phyloP scores from a whole-genome alignment of 345 rosid species.

The Citrus sp. region DNA sequence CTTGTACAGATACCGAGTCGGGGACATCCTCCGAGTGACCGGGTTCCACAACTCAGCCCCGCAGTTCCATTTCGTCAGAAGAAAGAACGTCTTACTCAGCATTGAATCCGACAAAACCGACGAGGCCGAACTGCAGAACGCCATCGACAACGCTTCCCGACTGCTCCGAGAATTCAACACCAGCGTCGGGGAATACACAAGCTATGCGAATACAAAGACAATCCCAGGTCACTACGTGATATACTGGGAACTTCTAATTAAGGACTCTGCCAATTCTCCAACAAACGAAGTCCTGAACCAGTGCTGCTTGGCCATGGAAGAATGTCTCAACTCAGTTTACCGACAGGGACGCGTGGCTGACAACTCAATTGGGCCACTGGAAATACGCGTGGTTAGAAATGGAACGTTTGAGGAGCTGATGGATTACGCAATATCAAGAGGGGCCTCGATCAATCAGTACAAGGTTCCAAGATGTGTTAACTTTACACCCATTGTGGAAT shows the following conservation, averaged over 20 bases:
- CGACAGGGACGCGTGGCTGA: conserved; percentile 83
- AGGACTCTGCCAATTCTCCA: conserved; percentile 48
- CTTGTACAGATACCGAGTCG: conserved; percentile 79
- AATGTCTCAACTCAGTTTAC: conserved; percentile 84
- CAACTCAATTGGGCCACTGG: conserved; percentile 78
- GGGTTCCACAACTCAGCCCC: conserved; percentile 95
- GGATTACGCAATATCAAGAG: conserved; percentile 94
- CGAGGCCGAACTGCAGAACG: conserved; percentile 81
- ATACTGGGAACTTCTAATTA: conserved; percentile 73
- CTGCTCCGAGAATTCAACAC: conserved; percentile 46
- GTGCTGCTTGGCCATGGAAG: conserved; percentile 91
- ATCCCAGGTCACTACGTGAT: conserved; percentile 95
- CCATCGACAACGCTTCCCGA: conserved; percentile 64
- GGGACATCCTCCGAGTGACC: conserved; percentile 86
- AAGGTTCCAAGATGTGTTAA: conserved; percentile 95
- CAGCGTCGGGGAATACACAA: conserved; percentile 89
- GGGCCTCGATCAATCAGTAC: conserved; percentile 95
- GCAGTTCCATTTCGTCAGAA: conserved; percentile 76
- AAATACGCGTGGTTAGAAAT: conserved; percentile 71
- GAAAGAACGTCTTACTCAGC: conserved; percentile 85
- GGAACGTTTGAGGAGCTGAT: conserved; percentile 97
- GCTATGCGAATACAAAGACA: conserved; percentile 68
- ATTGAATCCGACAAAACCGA: conserved; percentile 93
- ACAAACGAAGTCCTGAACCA: conserved; percentile 36
- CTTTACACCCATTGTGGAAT: conserved; percentile 81